Evolutionary conservation across 1,284 basidiomycete species (phyloP).

Genomic region (Cutaneotrichosporon daszewskae): DNA sequence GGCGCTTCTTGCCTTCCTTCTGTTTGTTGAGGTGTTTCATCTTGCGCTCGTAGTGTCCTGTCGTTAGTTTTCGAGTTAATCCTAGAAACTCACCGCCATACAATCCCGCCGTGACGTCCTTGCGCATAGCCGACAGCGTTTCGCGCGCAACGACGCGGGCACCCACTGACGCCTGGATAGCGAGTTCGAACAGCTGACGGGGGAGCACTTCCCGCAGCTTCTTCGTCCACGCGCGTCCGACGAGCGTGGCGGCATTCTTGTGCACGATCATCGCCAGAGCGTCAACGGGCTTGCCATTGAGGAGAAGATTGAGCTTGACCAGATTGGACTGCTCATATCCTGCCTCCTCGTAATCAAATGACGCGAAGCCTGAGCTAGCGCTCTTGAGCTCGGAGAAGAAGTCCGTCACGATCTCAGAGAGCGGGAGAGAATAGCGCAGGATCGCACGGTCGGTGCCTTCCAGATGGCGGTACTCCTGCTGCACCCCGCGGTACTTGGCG

Average conservation of each 20-base stretch:
- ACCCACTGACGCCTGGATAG: constrained; percentile 74
- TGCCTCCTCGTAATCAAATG: constrained; percentile 89
- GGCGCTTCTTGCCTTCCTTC: constrained; percentile 78
- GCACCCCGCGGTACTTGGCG: constrained; percentile 68
- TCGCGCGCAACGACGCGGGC: constrained; percentile 84
- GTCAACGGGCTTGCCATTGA: constrained; percentile 82
- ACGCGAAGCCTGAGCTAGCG: constrained; percentile 79
- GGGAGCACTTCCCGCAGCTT: constrained; percentile 89
- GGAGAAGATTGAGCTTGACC: constrained; percentile 79
- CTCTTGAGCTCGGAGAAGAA: constrained; percentile 89
- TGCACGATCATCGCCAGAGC: constrained; percentile 88
- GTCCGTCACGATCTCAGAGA: constrained; percentile 80
- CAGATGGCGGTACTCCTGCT: constrained; percentile 70
- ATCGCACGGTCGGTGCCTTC: constrained; percentile 63
- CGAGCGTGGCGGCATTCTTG: constrained; percentile 57
- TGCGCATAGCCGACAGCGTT: constrained; percentile 74
- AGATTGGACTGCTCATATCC: constrained; percentile 75
- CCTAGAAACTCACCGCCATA: constrained; percentile 91
- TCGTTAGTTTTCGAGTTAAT: constrained; percentile 20
- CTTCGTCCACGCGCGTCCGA: constrained; percentile 77
- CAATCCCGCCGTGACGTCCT: constrained; percentile 90
- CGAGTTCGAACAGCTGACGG: constrained; percentile 87
- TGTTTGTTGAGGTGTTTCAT: constrained; percentile 87
- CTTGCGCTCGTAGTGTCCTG: constrained; percentile 87
- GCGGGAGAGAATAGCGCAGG: constrained; percentile 71